A percentile compares a stretch with the other conserved stretches of the same genome.
These are phyloP conservation scores for Diospyros lotus DNA, from an alignment of 148 eudicot genomes.

Conservation along the genomic window DNA sequence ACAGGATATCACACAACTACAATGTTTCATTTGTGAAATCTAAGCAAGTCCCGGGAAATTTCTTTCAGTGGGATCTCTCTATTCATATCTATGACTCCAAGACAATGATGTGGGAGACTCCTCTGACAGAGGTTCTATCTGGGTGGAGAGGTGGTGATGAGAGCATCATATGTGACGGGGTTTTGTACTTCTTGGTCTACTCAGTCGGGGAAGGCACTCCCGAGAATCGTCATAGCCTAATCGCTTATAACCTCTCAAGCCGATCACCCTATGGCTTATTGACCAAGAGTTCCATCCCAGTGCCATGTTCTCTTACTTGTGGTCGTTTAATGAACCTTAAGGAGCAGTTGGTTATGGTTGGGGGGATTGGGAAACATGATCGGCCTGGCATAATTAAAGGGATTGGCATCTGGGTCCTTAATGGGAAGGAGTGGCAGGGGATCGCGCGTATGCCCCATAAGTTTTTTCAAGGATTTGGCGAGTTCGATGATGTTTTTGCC, in stretches of 20 bases:
- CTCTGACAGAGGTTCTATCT: slow-evolving; percentile 45
- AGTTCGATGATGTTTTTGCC: slow-evolving; percentile 91
- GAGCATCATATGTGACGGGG: slow-evolving; percentile 67
- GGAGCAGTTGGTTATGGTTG: slow-evolving; percentile 83
- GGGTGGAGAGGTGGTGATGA: slow-evolving; percentile 95
- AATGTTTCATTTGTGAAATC: slow-evolving; percentile 68
- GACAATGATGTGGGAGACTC: slow-evolving; percentile 54
- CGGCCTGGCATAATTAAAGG: slow-evolving; percentile 85
- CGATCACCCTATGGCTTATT: slow-evolving; percentile 36
- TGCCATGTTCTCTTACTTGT: slow-evolving; percentile 84
- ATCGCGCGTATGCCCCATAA: slow-evolving; percentile 84
- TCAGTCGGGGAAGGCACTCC: slow-evolving; percentile 53
- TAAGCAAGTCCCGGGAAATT: slow-evolving; percentile 72
- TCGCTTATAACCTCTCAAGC: slow-evolving; percentile 47
- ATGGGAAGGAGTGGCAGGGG: slow-evolving; percentile 72
- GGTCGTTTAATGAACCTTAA: slow-evolving; percentile 91
- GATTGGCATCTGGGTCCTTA: slow-evolving; percentile 80
- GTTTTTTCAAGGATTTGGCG: slow-evolving; percentile 89
- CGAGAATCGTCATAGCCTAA: slow-evolving; percentile 66
- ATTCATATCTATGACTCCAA: slow-evolving; percentile 64
- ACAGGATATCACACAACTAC: slow-evolving; percentile 44
- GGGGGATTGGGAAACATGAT: slow-evolving; percentile 84
- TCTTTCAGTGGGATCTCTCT: slow-evolving; percentile 75
- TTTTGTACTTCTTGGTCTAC: slow-evolving; percentile 74
- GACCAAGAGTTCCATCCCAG: slow-evolving; percentile 47